Conservation (phyloP, 352 stramenopile species). For the Plasmopara viticola region DNA sequence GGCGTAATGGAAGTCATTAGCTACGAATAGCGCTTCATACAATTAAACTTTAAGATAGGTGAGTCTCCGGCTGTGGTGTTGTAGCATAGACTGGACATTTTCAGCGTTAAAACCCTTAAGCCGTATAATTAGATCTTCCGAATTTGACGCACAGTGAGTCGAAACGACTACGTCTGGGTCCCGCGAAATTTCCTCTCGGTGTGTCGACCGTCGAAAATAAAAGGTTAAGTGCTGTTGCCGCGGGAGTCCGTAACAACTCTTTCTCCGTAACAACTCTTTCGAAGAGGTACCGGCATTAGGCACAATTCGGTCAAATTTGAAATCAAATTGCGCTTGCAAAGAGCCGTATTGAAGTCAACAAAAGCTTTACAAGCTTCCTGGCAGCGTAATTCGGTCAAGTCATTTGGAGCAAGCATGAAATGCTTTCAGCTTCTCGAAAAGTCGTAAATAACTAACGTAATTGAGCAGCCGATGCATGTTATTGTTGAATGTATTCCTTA, state of each 20-base stretch:
- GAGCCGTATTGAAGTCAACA: background rate
- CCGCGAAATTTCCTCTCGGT: too few relatives aligned
- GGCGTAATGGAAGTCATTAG: background rate
- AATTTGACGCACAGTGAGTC: constrained; percentile 4
- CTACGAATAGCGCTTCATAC: background rate
- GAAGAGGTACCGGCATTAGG: background rate
- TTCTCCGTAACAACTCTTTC: too few relatives aligned
- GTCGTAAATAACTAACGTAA: background rate
- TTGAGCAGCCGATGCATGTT: constrained; percentile 2
- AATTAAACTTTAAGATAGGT: background rate
- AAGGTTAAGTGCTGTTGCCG: too few relatives aligned
- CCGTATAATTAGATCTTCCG: constrained; percentile 1
- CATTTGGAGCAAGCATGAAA: background rate
- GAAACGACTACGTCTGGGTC: background rate
- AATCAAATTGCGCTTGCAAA: background rate
- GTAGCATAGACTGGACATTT: constrained; percentile 1
- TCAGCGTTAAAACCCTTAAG: background rate
- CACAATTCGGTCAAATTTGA: constrained; percentile 11
- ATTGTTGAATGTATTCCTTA: constrained; percentile 4
- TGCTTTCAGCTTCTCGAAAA: background rate
- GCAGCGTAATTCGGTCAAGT: background rate
- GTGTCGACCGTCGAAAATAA: too few relatives aligned
- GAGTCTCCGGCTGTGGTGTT: background rate
- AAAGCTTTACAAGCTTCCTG: constrained; percentile 4
- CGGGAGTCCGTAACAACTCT: too few relatives aligned